A percentile compares a stretch with the other conserved stretches of the same genome.
phyloP scores from a whole-genome alignment of 176 grass and related monocot species.

The Avena eriantha region DNA sequence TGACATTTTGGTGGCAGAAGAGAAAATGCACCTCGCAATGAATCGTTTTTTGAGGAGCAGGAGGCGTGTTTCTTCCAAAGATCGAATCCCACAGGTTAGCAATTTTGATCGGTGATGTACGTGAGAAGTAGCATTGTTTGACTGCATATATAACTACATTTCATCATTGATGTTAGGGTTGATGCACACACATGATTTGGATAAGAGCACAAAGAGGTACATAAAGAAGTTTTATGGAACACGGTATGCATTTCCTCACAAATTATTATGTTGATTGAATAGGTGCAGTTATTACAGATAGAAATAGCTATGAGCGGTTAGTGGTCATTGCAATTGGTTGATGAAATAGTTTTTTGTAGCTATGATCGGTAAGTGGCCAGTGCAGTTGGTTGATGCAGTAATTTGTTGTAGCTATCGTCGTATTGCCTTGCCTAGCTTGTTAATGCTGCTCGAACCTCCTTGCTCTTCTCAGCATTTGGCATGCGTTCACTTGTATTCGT shows the following conservation, averaged over 20 bases:
- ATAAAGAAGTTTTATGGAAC: no score
- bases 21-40: no score
- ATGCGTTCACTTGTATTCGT: not conserved
- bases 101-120: not conserved
- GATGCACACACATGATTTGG: not conserved
- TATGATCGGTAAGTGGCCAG: not conserved
- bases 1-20: no score
- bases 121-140: not conserved
- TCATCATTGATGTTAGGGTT: not conserved
- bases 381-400: not conserved
- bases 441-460: not conserved
- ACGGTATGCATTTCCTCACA: no score
- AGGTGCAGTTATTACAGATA: no score
- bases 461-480: not conserved
- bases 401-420: slow-evolving; percentile 5
- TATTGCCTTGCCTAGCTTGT: not conserved
- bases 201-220: no score
- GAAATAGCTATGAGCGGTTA: no score
- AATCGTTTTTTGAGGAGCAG: no score
- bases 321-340: not conserved
- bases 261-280: no score
- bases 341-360: not conserved
- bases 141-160: not conserved
- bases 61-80: no score
- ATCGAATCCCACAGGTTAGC: no score